Base-by-base conservation (phyloP, 208 protist genomes). In the Crithidia sp. region DNA sequence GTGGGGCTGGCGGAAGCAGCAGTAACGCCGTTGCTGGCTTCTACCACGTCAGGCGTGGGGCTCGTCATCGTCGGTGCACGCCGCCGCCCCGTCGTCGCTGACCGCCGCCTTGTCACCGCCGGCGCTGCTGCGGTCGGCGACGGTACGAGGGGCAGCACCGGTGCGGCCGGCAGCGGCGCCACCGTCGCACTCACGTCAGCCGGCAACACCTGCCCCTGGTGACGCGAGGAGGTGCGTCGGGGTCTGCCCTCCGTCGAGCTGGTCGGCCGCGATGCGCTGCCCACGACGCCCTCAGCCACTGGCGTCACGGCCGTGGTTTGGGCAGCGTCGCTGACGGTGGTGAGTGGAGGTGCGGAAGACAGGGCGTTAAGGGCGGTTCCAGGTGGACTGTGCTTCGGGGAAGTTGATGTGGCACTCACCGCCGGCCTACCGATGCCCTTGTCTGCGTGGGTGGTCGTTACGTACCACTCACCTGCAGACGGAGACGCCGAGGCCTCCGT, bases 121-220 rank as follows among this genome's bases (percentile, higher is more conserved):
- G 63, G 63, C 4, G 58, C 13, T 3, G 16, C 16, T 13, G 41
- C 16, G 7, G 36, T 6, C n/a, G 59, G 37, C 14, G 19, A 16
- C 8, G 41, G 2, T 0, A 43, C 12, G 2, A 17, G 28, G 5
- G 52, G 4, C 52, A 7, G 53, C 7, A 39, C 37, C 4, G n/a
- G 7, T 55, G 43, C n/a, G 4, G 19, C 19, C 7, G 61, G 41
- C 16, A 28, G 14, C 62, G 10, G 6, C 0, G n/a, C 39, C 37
- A 3, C 64, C 40, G 64, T 39, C 40, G 49, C 39, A 12, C 6
- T 57, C 52, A 59, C 52, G 7, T 59, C 53, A 2, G 4, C 39
- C 19, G 54, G 53, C 41, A 61, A 37, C 50, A 70, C 53, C 65
- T 70, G 39, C 19, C 53, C 65, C 43, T 70, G 65, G 36, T 61